Percentiles rank a stretch among this genome's conserved stretches.
These are phyloP conservation scores for Rhynchosporium secalis DNA, from an alignment of 2,329 filamentous ascomycete species.

Conservation along the genomic window DNA sequence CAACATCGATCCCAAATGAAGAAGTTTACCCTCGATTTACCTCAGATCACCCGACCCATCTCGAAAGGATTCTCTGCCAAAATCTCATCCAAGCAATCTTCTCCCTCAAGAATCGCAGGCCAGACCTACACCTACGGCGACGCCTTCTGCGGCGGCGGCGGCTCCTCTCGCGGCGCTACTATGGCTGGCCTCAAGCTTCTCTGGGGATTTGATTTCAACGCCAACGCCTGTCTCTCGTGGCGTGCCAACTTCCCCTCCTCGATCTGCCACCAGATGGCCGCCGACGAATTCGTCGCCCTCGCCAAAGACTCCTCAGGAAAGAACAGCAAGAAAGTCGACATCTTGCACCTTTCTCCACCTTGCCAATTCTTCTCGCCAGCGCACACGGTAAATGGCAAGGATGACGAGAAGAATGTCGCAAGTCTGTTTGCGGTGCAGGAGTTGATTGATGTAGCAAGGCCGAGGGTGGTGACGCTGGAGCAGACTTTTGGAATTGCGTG, in stretches of 20 bases:
- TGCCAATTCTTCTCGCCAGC: constrained; percentile 76
- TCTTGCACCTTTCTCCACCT: constrained; percentile 74
- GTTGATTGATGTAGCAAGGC: constrained; percentile 58
- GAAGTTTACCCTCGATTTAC: constrained; percentile 5
- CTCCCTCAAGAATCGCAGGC: constrained; percentile 26
- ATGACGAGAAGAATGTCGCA: constrained; percentile 68
- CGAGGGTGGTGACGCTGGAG: constrained; percentile 74
- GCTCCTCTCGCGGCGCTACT: constrained; percentile 64
- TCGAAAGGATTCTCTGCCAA: constrained; percentile 22
- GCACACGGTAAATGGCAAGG: constrained; percentile 58
- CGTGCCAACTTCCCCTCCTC: constrained; percentile 33
- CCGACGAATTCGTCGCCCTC: constrained; percentile 50
- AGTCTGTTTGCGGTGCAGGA: constrained; percentile 54
- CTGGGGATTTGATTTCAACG: constrained; percentile 63
- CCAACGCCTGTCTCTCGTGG: constrained; percentile 32
- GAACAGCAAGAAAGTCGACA: constrained; percentile 53
- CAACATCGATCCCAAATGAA: background rate
- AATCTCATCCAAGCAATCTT: constrained; percentile 30
- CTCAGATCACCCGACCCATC: constrained; percentile 19
- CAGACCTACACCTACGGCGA: constrained; percentile 69
- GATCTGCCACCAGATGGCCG: constrained; percentile 50
- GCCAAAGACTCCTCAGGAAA: constrained; percentile 14
- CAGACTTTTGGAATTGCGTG: constrained; percentile 71
- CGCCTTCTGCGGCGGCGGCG: constrained; percentile 72
- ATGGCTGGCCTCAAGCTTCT: constrained; percentile 58